Conservation (phyloP, 2,329 filamentous ascomycete genomes). For the Nigrospora oryzae region DNA sequence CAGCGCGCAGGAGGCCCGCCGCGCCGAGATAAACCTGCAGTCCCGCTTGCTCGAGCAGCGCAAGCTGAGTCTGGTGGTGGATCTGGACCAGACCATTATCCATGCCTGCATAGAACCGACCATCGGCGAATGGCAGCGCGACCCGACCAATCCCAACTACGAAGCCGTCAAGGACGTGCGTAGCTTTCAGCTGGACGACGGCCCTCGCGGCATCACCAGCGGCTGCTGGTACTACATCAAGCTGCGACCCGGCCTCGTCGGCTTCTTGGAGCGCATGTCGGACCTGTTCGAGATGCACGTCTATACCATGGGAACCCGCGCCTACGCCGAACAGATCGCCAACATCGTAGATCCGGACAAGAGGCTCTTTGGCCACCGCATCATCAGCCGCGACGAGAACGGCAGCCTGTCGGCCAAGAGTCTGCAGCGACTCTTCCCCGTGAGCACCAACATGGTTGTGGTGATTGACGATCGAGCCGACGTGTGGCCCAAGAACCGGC, state of each 20-base stretch:
- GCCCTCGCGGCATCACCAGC: conserved; percentile 55
- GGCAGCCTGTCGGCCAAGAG: conserved; percentile 88
- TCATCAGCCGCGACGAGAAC: conserved; percentile 95
- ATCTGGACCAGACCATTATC: conserved; percentile 97
- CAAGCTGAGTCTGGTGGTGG: conserved; percentile 89
- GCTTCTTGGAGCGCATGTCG: conserved; percentile 72
- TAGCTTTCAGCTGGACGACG: conserved; percentile 87
- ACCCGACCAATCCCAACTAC: conserved; percentile 83
- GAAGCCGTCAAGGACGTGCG: conserved; percentile 82
- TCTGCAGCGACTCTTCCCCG: conserved; percentile 83
- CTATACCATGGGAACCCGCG: conserved; percentile 97
- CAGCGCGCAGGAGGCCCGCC: conserved; percentile 70
- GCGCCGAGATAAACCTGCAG: conserved; percentile 80
- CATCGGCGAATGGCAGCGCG: conserved; percentile 88
- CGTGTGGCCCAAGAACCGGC: conserved; percentile 85
- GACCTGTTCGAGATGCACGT: conserved; percentile 90
- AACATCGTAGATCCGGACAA: conserved; percentile 86
- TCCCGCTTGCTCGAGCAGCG: conserved; percentile 68
- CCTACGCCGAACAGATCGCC: conserved; percentile 89
- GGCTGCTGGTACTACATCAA: conserved; percentile 99
- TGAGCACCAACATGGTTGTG: conserved; percentile 97
- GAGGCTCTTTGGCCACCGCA: conserved; percentile 85
- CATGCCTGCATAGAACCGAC: conserved; percentile 97
- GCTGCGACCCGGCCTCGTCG: conserved; percentile 75
- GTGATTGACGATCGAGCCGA: conserved; percentile 97